Base-by-base conservation (phyloP, 306 rosid species). In the Heteromeles arbutifolia region DNA sequence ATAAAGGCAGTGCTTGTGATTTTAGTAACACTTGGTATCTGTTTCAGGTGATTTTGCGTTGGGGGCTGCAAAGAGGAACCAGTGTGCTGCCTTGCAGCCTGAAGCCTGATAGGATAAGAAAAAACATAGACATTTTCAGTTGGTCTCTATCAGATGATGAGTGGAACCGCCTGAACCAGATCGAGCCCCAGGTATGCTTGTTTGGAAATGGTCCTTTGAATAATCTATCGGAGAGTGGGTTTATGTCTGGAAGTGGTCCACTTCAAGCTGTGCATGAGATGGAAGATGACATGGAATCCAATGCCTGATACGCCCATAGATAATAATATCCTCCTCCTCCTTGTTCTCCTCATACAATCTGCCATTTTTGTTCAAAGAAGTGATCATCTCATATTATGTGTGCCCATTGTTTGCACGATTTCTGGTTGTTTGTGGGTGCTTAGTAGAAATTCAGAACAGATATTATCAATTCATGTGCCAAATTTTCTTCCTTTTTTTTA, bases 21-120 rank as follows among this genome's bases (percentile, higher is more conserved):
- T 54, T 71, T 66, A 14, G 61, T 67, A 29, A 34, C 19, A 18
- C 43, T 34, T 31, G 37, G 44, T 14, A 4, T 77, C 58, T 28
- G 57, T 67, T 52, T 54, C 71, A 84, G 83, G 69, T 81, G 19
- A 72, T 84, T 69, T 67, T 84, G 45, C 73, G 85, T 2, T 81
- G 87, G 87, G 87, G 87, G 37, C 61, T 84, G 68, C 87, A 81
- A 74, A 80, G 85, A 74, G 87, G 78, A 84, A 84, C 87, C 69
- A 81, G 85, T 17, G 85, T 78, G 65, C 80, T 84, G 14, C 87
- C 87, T 3, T 78, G 87, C 29, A 81, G 87, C 63, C 65, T 84
- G 72, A 84, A 78, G 34, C 75, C 80, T 15, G 87, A 84, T 25
- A 59, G 85, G 67, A 81, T 84, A 58, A 74, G 64, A 32, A 74